These are phyloP conservation scores for Calonectria ilicicola DNA, from an alignment of 2,329 filamentous ascomycete species.

Conservation along the genomic window DNA sequence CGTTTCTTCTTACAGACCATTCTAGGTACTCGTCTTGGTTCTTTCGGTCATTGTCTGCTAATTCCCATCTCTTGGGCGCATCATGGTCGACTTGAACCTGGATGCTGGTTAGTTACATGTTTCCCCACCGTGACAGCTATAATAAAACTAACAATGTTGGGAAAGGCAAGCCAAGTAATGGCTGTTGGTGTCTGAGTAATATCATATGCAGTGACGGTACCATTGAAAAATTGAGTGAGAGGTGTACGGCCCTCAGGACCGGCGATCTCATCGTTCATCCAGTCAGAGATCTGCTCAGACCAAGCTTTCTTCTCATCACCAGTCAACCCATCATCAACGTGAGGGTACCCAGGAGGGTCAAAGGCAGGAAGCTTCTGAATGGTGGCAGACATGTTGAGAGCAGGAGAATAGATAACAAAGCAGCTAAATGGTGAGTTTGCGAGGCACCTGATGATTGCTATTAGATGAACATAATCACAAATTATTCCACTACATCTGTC, in stretches of 20 bases:
- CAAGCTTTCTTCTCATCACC: not conserved
- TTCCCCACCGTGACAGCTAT: too few relatives aligned
- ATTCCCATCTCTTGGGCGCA: not conserved
- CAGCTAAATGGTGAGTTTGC: too few relatives aligned
- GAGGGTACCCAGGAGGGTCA: constrained; percentile 7
- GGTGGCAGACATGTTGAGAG: not conserved
- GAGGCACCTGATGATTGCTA: too few relatives aligned
- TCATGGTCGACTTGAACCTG: not conserved
- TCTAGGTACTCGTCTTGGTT: constrained; percentile 22
- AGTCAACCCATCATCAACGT: not conserved
- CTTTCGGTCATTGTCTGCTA: constrained; percentile 11
- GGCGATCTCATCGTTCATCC: not conserved
- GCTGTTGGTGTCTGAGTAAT: not conserved
- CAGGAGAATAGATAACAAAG: too few relatives aligned
- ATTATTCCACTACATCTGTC: not conserved
- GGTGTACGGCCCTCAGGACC: not conserved
- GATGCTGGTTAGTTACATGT: not conserved
- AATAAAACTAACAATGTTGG: not conserved
- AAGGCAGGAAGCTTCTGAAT: not conserved
- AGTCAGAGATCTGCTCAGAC: constrained; percentile 6
- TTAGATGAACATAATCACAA: too few relatives aligned
- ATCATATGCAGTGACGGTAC: constrained; percentile 5
- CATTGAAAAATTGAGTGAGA: constrained; percentile 15
- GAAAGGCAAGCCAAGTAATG: constrained; percentile 17
- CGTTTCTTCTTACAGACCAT: constrained; percentile 17